These are phyloP conservation scores for Lonicera japonica DNA, from an alignment of 129 eudicot genomes.

Conservation along the genomic window DNA sequence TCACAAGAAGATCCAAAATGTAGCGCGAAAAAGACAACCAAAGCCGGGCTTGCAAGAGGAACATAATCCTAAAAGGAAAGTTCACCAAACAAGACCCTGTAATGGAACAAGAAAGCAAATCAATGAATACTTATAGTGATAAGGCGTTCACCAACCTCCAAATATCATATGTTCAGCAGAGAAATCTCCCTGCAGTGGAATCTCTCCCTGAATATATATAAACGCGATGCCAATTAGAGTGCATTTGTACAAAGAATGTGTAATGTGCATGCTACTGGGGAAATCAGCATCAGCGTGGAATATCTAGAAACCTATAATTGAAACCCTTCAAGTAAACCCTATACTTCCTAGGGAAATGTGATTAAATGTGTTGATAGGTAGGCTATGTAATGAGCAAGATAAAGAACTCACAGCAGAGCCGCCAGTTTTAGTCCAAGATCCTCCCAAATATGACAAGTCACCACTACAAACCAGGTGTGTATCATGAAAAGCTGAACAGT, in stretches of 20 bases:
- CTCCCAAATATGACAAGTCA: constrained; percentile 91
- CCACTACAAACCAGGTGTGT: constrained; percentile 87
- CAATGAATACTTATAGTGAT: background rate
- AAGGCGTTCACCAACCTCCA: constrained; percentile 66
- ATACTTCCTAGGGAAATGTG: background rate
- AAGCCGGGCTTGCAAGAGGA: too few relatives aligned
- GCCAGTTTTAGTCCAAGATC: constrained; percentile 85
- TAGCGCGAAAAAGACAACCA: too few relatives aligned
- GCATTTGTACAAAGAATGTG: constrained; percentile 6
- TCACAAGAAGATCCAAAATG: too few relatives aligned
- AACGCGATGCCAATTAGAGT: constrained; percentile 4
- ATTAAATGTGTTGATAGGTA: background rate
- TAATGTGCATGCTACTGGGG: constrained; percentile 1
- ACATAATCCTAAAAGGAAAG: too few relatives aligned
- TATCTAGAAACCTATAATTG: background rate
- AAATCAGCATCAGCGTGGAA: background rate
- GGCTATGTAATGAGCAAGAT: background rate
- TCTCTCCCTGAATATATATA: constrained; percentile 58
- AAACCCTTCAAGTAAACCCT: background rate
- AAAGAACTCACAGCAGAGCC: constrained; percentile 78
- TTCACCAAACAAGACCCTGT: too few relatives aligned
- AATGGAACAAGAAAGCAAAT: background rate
- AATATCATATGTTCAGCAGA: constrained; percentile 99
- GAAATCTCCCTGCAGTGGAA: constrained; percentile 96
- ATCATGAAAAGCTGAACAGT: constrained; percentile 90